phyloP scores from a whole-genome alignment of 768 basidiomycete species.

The Phallus indusiatus region DNA sequence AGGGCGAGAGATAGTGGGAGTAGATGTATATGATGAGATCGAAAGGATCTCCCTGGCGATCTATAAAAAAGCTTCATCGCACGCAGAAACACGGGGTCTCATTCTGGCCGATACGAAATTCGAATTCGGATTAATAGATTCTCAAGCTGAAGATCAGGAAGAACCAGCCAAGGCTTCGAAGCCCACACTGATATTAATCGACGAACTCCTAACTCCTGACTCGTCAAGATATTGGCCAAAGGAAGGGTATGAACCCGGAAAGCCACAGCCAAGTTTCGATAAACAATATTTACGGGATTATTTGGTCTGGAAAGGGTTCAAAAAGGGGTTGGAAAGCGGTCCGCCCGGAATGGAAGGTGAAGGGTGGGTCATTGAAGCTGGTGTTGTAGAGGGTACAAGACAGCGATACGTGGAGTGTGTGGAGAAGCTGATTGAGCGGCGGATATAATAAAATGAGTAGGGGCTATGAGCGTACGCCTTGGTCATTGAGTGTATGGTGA shows the following conservation, averaged over 20 bases:
- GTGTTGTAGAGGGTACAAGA: slow-evolving; percentile 68
- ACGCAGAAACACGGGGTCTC: slow-evolving; percentile 66
- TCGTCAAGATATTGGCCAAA: slow-evolving; percentile 96
- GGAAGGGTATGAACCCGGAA: slow-evolving; percentile 59
- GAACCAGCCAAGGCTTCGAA: neutral
- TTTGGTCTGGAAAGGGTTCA: slow-evolving; percentile 65
- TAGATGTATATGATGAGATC: slow-evolving; percentile 51
- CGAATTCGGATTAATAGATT: slow-evolving; percentile 74
- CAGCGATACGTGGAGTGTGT: slow-evolving; percentile 74
- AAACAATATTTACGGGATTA: slow-evolving; percentile 95
- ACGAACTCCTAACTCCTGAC: slow-evolving; percentile 96
- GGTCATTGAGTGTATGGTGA: neutral
- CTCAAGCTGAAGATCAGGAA: neutral
- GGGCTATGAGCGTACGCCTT: neutral
- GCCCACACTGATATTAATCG: slow-evolving; percentile 64
- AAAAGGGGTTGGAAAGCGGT: slow-evolving; percentile 70
- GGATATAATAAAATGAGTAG: neutral
- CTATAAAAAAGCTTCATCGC: slow-evolving; percentile 64
- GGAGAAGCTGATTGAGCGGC: slow-evolving; percentile 34
- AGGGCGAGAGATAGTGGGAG: slow-evolving; percentile 62
- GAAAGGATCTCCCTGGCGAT: slow-evolving; percentile 52
- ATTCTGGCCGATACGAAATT: slow-evolving; percentile 99
- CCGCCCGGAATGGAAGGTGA: slow-evolving; percentile 52
- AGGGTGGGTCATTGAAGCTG: slow-evolving; percentile 72
- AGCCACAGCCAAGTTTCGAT: slow-evolving; percentile 83